Base-by-base conservation (phyloP, 768 basidiomycete species). In the Tubosaeta sp. region DNA sequence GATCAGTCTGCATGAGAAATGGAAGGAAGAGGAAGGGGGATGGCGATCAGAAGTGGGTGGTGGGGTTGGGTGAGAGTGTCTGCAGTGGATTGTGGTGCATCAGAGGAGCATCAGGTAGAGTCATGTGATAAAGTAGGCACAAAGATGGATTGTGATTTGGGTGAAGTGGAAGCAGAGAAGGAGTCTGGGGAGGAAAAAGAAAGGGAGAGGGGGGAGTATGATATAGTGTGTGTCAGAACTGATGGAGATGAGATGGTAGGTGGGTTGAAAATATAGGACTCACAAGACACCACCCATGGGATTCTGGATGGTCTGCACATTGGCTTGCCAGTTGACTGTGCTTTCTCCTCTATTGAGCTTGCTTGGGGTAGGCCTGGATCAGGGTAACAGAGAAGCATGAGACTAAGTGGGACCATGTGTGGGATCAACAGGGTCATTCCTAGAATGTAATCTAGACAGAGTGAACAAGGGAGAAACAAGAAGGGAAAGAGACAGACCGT, bases 221-320 rank as follows among this genome's bases (percentile, higher is more conserved):
- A 75, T 54, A 51, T 85, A 83, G 46, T 86, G 73, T 0, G 69
- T 59, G 58, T 91, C 89, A 6, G 86, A 78, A 4, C 87, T 90
- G 53, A 16, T 19, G 19, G 11, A 57, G 39, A 38, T 53, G 12
- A 45, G 34, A 29, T 14, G 6, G 9, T 4, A 1, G 32, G 22
- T 14, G 2, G 32, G 25, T 7, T 4, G 4, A 6, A 31, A 4
- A 9, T 22, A 12, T 12, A 32, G 17, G 22, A 59, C 87, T 58
- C 69, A 92, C 88, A 85, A 71, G 7, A 78, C 71, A 7, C 91
- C 91, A n/a, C n/a, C n/a, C 91, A 95, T 94, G 31, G 94, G 78
- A 58, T 95, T 95, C 65, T 95, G 93, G 27, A 94, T 88, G 1
- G 78, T 91, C 69, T 94, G 92, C 3, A 95, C 72, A 56, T 94